phyloP scores from a whole-genome alignment of 2,329 filamentous ascomycete genomes.

The Neofusicoccum cordaticola region DNA sequence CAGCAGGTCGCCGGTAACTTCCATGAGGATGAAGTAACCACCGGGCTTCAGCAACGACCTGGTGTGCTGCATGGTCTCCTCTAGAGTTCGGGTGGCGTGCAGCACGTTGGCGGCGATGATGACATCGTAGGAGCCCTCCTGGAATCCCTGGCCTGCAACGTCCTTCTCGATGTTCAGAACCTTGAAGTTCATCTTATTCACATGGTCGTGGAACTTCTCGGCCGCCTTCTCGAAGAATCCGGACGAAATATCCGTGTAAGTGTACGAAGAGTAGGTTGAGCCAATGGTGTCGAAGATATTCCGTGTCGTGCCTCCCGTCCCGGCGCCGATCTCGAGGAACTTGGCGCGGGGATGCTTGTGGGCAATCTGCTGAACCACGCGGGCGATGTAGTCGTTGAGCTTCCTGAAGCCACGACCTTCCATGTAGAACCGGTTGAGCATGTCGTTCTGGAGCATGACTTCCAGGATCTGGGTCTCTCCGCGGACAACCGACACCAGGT shows the following conservation, averaged over 20 bases:
- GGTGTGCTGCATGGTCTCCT: constrained; percentile 15
- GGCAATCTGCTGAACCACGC: not conserved
- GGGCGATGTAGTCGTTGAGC: not conserved
- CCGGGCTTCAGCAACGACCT: not conserved
- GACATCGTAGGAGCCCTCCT: constrained; percentile 20
- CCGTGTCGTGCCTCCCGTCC: constrained; percentile 19
- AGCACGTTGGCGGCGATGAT: constrained; percentile 22
- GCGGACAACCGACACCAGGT: not conserved
- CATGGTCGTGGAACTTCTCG: not conserved
- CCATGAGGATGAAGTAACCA: constrained; percentile 25
- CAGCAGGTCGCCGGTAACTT: constrained; percentile 29
- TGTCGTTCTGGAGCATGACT: not conserved
- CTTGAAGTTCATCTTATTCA: constrained; percentile 15
- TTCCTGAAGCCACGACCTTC: not conserved
- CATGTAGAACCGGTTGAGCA: not conserved
- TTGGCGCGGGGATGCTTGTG: not conserved
- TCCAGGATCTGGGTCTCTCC: not conserved
- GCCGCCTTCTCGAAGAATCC: constrained; percentile 18
- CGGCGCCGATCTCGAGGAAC: constrained; percentile 21
- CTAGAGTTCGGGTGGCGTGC: constrained; percentile 20
- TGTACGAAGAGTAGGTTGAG: constrained; percentile 17
- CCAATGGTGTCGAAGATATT: constrained; percentile 3
- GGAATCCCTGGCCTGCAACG: constrained; percentile 18
- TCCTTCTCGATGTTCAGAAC: not conserved
- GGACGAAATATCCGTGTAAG: constrained; percentile 22